Percentiles rank a stretch among this genome's conserved stretches.
Conservation (phyloP, 192 early-diverging fungal species). For the Mortierella claussenii region DNA sequence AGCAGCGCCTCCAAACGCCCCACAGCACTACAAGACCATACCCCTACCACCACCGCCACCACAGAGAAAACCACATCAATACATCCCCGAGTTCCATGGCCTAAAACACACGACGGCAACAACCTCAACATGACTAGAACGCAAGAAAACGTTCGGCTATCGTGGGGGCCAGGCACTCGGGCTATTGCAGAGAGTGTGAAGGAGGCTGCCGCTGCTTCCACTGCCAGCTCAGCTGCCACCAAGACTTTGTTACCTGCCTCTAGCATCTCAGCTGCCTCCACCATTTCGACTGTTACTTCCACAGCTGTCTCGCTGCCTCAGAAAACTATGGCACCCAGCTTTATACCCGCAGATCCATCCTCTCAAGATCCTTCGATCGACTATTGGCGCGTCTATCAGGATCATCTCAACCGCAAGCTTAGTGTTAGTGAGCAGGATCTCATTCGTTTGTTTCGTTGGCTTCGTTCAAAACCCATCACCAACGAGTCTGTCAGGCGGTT, state of each 20-base stretch:
- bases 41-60: too few species aligned
- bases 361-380: constrained; percentile 5
- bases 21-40: too few species aligned
- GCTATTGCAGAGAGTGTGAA: neutral
- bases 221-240: too few species aligned
- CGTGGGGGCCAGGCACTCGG: neutral
- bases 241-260: too few species aligned
- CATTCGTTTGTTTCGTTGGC: constrained; percentile 27
- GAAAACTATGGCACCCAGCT: neutral
- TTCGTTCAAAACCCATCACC: constrained; percentile 16
- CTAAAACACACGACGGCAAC: too few species aligned
- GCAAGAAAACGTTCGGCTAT: too few species aligned
- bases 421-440: constrained; percentile 11
- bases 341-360: constrained; percentile 9
- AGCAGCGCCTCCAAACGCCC: neutral
- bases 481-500: constrained; percentile 8
- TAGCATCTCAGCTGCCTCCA: neutral
- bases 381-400: constrained; percentile 43
- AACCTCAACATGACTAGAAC: too few species aligned
- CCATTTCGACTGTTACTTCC: neutral
- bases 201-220: neutral
- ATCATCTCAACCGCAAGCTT: constrained; percentile 9
- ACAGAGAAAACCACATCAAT: too few species aligned
- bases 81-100: too few species aligned
- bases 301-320: neutral